phyloP scores from a whole-genome alignment of 2,329 filamentous ascomycete species.

The Camptophora hylomeconis region DNA sequence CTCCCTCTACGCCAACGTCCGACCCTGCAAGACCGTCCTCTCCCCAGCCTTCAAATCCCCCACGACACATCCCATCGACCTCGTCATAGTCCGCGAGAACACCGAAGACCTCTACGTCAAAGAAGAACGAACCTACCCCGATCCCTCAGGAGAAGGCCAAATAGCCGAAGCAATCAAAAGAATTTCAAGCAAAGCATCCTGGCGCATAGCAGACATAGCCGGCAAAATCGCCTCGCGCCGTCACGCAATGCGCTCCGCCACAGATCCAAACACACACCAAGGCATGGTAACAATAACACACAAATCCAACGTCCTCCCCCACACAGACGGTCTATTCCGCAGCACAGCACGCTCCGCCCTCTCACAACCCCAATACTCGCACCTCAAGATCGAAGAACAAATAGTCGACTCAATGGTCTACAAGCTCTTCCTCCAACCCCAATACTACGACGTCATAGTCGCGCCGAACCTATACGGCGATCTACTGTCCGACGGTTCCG shows the following conservation, averaged over 20 bases:
- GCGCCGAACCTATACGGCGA: slow-evolving; percentile 96
- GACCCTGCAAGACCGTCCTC: slow-evolving; percentile 76
- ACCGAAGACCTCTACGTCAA: slow-evolving; percentile 98
- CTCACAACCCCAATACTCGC: slow-evolving; percentile 48
- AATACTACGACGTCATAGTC: slow-evolving; percentile 93
- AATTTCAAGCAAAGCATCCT: slow-evolving; percentile 74
- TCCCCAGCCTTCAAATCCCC: slow-evolving; percentile 27
- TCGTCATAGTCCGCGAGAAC: slow-evolving; percentile 98
- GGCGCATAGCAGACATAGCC: slow-evolving; percentile 81
- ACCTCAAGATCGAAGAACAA: slow-evolving; percentile 75
- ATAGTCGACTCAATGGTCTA: slow-evolving; percentile 99
- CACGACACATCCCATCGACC: slow-evolving; percentile 58
- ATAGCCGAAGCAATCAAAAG: slow-evolving; percentile 97
- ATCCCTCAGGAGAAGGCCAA: slow-evolving; percentile 50
- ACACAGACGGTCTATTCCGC: slow-evolving; percentile 94
- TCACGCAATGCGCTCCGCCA: slow-evolving; percentile 57
- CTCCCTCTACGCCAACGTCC: slow-evolving; percentile 92
- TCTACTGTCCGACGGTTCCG: slow-evolving; percentile 88
- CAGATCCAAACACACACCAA: slow-evolving; percentile 32
- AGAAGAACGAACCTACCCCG: slow-evolving; percentile 75
- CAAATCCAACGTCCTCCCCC: slow-evolving; percentile 93
- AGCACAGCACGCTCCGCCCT: slow-evolving; percentile 64
- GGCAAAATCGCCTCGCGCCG: slow-evolving; percentile 85
- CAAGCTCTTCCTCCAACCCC: slow-evolving; percentile 94
- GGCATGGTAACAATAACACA: slow-evolving; percentile 92